Conservation (phyloP, 371 early-diverging fungal genomes). For the Aphelidium insulamus region DNA sequence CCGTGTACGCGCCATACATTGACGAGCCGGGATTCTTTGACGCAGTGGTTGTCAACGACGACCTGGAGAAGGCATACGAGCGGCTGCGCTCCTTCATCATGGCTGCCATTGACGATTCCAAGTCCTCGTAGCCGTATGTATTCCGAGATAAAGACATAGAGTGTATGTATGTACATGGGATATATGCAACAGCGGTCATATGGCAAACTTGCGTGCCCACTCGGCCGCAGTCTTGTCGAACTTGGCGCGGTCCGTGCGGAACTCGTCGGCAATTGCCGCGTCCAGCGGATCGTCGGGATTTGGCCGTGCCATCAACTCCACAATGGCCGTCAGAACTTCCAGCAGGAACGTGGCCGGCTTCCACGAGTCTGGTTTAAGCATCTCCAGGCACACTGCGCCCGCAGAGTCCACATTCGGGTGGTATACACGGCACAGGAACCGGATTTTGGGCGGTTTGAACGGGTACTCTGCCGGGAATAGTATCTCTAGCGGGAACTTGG, state of each 20-base stretch:
- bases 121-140: too few species aligned
- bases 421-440: slow-evolving; percentile 64
- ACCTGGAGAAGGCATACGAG: slow-evolving; percentile 15
- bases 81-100: too few species aligned
- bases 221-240: slow-evolving; percentile 59
- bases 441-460: slow-evolving; percentile 80
- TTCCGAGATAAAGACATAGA: too few species aligned
- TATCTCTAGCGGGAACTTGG: slow-evolving; percentile 56
- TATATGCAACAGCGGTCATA: too few species aligned
- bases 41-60: slow-evolving; percentile 16
- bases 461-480: slow-evolving; percentile 67
- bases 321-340: slow-evolving; percentile 42
- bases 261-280: slow-evolving; percentile 54
- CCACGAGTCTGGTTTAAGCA: slow-evolving; percentile 77
- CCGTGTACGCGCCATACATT: too few species aligned
- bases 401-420: slow-evolving; percentile 85
- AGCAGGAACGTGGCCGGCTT: slow-evolving; percentile 43
- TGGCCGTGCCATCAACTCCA: slow-evolving; percentile 47
- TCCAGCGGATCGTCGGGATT: slow-evolving; percentile 83
- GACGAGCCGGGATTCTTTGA: slow-evolving; percentile 13
- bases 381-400: slow-evolving; percentile 49
- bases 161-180: too few species aligned
- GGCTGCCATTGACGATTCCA: too few species aligned
- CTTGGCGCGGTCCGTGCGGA: slow-evolving; percentile 40
- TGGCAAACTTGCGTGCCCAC: slow-evolving; percentile 58